phyloP scores from a whole-genome alignment of 2,329 filamentous ascomycete genomes.

The Beauveria sp. region DNA sequence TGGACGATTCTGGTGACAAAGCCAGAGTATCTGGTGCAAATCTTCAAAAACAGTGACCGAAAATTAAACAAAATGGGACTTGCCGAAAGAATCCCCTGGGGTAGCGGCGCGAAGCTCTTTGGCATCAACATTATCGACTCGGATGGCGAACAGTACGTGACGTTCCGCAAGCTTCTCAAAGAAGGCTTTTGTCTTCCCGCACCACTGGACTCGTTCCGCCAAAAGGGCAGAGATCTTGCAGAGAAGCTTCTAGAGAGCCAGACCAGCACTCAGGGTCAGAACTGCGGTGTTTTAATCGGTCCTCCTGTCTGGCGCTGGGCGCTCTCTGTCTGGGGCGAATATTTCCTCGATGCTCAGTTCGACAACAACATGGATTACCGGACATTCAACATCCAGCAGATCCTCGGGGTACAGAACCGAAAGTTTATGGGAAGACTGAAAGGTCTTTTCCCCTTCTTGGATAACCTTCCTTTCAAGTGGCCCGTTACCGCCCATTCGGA shows the following conservation, averaged over 20 bases:
- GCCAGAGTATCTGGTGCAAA: conserved; percentile 1
- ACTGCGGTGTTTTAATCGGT: background rate
- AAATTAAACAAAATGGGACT: background rate
- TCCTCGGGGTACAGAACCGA: background rate
- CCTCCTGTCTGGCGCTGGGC: background rate
- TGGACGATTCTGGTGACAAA: conserved; percentile 1
- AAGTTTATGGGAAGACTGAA: background rate
- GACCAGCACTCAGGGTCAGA: background rate
- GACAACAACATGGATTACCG: background rate
- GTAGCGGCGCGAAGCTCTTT: background rate
- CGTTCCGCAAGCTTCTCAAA: background rate
- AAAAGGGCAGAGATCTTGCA: background rate
- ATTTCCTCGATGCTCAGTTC: conserved; percentile 2
- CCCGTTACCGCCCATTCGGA: background rate
- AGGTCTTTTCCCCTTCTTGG: background rate
- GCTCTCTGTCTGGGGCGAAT: conserved; percentile 1
- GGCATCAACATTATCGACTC: conserved; percentile 6
- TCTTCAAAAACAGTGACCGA: background rate
- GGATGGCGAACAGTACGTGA: background rate
- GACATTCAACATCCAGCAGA: background rate
- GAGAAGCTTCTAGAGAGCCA: background rate
- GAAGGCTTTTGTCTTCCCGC: background rate
- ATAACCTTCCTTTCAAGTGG: background rate
- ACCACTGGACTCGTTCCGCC: background rate
- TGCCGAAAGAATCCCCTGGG: background rate